These are phyloP conservation scores for Oleoguttula mirabilis DNA, from an alignment of 495 filamentous ascomycete genomes.

Conservation along the genomic window DNA sequence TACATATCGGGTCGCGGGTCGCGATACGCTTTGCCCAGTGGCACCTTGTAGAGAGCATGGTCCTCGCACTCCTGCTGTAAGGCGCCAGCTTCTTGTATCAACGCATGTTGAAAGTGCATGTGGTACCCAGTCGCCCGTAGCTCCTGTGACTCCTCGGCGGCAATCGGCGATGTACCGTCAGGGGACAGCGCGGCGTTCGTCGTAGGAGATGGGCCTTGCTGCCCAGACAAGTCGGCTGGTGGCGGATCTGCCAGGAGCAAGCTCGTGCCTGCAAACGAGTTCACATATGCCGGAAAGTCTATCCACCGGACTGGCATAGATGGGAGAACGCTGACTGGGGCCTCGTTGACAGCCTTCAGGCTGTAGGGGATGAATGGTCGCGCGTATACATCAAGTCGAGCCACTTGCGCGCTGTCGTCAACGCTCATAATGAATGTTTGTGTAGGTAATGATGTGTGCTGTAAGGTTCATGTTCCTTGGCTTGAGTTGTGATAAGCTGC, in stretches of 20 bases:
- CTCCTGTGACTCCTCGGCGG: too few relatives aligned
- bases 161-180: too few relatives aligned
- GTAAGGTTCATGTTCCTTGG: too few relatives aligned
- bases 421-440: too few relatives aligned
- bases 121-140: too few relatives aligned
- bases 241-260: slow-evolving; percentile 7
- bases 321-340: slow-evolving; percentile 8
- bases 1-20: slow-evolving; percentile 7
- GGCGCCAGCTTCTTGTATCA: slow-evolving; percentile 9
- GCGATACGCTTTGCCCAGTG: not conserved
- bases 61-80: slow-evolving; percentile 16
- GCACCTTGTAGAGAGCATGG: slow-evolving; percentile 18
- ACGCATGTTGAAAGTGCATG: slow-evolving; percentile 18
- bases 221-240: not conserved
- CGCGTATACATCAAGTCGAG: slow-evolving; percentile 28
- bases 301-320: slow-evolving; percentile 8
- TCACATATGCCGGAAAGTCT: slow-evolving; percentile 11
- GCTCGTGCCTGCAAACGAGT: slow-evolving; percentile 14
- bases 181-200: too few relatives aligned
- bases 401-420: too few relatives aligned
- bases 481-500: too few relatives aligned
- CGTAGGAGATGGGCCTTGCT: too few relatives aligned
- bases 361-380: slow-evolving; percentile 27
- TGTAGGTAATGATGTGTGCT: too few relatives aligned
- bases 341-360: slow-evolving; percentile 24